Evolutionary conservation across 208 protist genomes (phyloP), one percentile per base, ranked within the genome.

Genomic region (Porcisia deanei): DNA sequence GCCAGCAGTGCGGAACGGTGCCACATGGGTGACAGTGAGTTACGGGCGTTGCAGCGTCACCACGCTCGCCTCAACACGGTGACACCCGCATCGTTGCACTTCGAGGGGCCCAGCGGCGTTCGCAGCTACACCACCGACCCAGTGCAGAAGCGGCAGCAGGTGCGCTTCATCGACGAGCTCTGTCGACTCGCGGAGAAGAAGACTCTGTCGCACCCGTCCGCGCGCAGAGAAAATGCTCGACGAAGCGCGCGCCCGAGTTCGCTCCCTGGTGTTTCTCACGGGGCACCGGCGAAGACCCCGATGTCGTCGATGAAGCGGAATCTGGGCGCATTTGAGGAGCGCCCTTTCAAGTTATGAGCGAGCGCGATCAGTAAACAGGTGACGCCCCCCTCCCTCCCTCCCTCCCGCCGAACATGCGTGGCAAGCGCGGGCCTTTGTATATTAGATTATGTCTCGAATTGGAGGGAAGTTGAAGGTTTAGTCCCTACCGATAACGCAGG

Each of bases 61-160:
- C 84, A 87, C 66, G 61, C 73, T 7, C 77, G 60, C 30, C 69
- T 80, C 66, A 94, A 90, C 66, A 84, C 82, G 37, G 87, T 76
- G 70, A 86, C 86, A 30, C 89, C 85, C 1, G n/a, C 82, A 41
- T 54, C 73, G 4, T 82, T 94, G 7, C 87, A 94, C 71, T 80
- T 74, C 18, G 88, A 93, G 37, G 91, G 91, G 0, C 91, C 91
- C 3, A 83, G 88, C 25, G 80, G 87, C 41, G 85, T 97, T 3
- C 83, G 88, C 12, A 71, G 69, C 9, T 97, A 97, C 84, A 91
- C 91, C 5, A 88, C 65, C 22, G 91, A 94, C 67, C 89, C 91
- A 18, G 58, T 75, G 18, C 78, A 71, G 58, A 94, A 90, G 69
- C 76, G 94, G n/a, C 87, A 85, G 65, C 91, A 97, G 72, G 86